phyloP scores from a whole-genome alignment of 192 early-diverging fungal species.

The Pilobolus umbonatus region DNA sequence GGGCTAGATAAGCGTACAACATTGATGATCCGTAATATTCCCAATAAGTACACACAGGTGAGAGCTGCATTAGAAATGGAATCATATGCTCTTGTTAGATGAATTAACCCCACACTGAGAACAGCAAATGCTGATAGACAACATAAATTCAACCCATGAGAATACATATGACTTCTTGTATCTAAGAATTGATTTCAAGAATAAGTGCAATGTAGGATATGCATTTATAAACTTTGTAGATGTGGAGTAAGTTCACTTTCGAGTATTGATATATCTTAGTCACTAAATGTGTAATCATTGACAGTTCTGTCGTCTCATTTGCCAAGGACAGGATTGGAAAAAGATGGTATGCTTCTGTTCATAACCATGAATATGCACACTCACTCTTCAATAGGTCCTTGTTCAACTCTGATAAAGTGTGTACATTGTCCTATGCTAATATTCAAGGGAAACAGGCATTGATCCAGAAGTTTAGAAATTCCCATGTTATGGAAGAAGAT shows the following conservation, averaged over 20 bases:
- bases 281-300: not conserved
- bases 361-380: not conserved
- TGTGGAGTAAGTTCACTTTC: slow-evolving; percentile 36
- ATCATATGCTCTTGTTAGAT: not conserved
- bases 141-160: slow-evolving; percentile 67
- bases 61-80: not conserved
- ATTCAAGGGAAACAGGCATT: slow-evolving; percentile 69
- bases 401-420: slow-evolving; percentile 80
- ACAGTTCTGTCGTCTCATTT: slow-evolving; percentile 61
- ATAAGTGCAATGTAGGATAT: slow-evolving; percentile 84
- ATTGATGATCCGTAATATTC: slow-evolving; percentile 85
- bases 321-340: slow-evolving; percentile 63
- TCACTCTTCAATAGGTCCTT: too few relatives aligned
- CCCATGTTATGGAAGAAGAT: slow-evolving; percentile 72
- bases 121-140: slow-evolving; percentile 72
- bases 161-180: slow-evolving; percentile 74
- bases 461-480: slow-evolving; percentile 78
- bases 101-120: not conserved
- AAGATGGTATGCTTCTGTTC: slow-evolving; percentile 51
- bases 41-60: slow-evolving; percentile 82
- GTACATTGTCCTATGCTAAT: slow-evolving; percentile 72
- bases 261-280: not conserved
- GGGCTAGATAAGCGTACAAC: slow-evolving; percentile 68
- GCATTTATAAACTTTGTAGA: slow-evolving; percentile 72
- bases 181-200: slow-evolving; percentile 84